Percentiles rank a stretch among this genome's conserved stretches.
These are phyloP conservation scores for Blastomyces percursus DNA, from an alignment of 2,329 filamentous ascomycete genomes.

Conservation along the genomic window DNA sequence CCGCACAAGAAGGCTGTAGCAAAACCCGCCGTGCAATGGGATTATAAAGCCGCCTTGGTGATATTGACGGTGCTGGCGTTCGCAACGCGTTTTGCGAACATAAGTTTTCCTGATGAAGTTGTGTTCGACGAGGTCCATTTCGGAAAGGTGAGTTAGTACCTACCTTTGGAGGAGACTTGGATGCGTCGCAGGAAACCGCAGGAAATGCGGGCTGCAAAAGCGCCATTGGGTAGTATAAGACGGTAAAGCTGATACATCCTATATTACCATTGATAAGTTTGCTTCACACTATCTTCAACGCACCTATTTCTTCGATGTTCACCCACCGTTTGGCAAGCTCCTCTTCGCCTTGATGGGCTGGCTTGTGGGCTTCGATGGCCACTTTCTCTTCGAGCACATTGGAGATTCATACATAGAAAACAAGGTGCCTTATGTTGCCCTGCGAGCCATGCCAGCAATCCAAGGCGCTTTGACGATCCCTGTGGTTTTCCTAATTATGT, in stretches of 20 bases:
- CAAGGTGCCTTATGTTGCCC: constrained; percentile 94
- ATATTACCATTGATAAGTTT: constrained; percentile 31
- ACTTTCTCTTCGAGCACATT: constrained; percentile 98
- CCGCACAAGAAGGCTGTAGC: constrained; percentile 1
- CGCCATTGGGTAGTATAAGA: background rate
- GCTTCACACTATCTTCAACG: constrained; percentile 75
- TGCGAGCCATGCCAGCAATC: constrained; percentile 82
- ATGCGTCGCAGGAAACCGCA: background rate
- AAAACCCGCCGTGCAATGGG: constrained; percentile 51
- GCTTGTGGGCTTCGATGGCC: constrained; percentile 92
- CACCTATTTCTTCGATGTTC: constrained; percentile 99
- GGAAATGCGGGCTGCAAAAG: background rate
- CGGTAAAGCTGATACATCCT: background rate
- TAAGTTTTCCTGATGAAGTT: constrained; percentile 88
- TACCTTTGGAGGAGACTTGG: too few relatives aligned
- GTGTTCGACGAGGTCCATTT: constrained; percentile 99
- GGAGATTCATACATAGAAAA: constrained; percentile 96
- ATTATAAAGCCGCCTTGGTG: constrained; percentile 68
- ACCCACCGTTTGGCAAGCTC: constrained; percentile 95
- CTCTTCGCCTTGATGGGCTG: constrained; percentile 95
- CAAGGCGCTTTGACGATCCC: constrained; percentile 87
- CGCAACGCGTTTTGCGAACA: constrained; percentile 87
- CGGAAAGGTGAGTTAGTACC: constrained; percentile 63
- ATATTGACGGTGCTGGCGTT: constrained; percentile 79
- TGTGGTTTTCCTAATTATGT: constrained; percentile 96